phyloP scores from a whole-genome alignment of 2,329 filamentous ascomycete genomes.

The Lizonia empirigonia region DNA sequence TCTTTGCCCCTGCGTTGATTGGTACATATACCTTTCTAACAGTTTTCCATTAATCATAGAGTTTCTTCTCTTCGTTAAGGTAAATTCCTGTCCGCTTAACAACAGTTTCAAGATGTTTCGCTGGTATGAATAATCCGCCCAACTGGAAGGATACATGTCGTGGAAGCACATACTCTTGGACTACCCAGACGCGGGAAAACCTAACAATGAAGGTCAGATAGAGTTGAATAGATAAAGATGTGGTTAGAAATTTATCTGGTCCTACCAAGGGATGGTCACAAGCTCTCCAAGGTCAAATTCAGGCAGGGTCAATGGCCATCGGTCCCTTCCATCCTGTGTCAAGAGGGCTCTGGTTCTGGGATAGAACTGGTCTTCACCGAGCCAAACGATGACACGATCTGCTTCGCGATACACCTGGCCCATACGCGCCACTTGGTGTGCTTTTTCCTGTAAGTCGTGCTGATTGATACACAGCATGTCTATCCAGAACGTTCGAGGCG shows the following conservation, averaged over 20 bases:
- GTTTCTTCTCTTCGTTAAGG: slow-evolving; percentile 2
- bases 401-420: slow-evolving; percentile 16
- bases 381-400: slow-evolving; percentile 15
- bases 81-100: slow-evolving; percentile 7
- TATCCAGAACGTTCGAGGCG: slow-evolving; percentile 16
- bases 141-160: slow-evolving; percentile 1
- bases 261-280: slow-evolving; percentile 2
- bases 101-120: slow-evolving; percentile 6
- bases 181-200: slow-evolving; percentile 13
- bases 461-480: slow-evolving; percentile 28
- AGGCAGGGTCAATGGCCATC: slow-evolving; percentile 13
- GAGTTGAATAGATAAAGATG: background rate
- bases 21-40: too few relatives aligned
- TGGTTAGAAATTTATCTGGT: background rate
- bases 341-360: slow-evolving; percentile 12
- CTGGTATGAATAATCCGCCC: slow-evolving; percentile 1
- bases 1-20: too few relatives aligned
- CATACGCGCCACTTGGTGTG: slow-evolving; percentile 19
- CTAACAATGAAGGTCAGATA: background rate
- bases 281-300: slow-evolving; percentile 11
- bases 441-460: slow-evolving; percentile 14
- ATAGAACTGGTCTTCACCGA: slow-evolving; percentile 13
- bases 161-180: slow-evolving; percentile 11
- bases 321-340: slow-evolving; percentile 9
- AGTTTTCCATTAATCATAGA: slow-evolving; percentile 11